A percentile compares a stretch with the other conserved stretches of the same genome.
phyloP scores from a whole-genome alignment of 306 rosid genomes.

The Casuarina cunninghamiana region DNA sequence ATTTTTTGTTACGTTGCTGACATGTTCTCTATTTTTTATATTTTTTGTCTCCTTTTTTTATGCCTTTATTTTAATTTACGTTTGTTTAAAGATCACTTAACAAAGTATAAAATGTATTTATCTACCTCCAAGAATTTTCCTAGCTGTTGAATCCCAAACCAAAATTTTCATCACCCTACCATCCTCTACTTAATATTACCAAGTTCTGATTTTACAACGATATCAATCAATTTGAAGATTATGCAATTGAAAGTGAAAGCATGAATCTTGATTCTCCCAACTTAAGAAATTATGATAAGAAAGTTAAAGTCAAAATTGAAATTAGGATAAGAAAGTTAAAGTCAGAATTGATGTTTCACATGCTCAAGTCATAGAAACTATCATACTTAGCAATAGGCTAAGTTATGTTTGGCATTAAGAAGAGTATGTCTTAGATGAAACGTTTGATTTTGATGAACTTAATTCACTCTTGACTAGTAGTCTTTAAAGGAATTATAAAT shows the following conservation, averaged over 20 bases:
- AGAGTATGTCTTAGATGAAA: constrained; percentile 55
- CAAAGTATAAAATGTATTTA: constrained; percentile 31
- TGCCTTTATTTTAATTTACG: too few relatives aligned
- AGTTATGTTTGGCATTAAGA: background rate
- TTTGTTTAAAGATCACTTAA: too few relatives aligned
- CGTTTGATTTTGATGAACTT: constrained; percentile 63
- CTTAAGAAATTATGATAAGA: constrained; percentile 21
- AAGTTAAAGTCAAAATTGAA: background rate
- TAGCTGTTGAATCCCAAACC: constrained; percentile 39
- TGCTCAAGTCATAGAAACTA: constrained; percentile 20
- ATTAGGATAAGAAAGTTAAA: constrained; percentile 14
- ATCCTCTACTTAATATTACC: constrained; percentile 40
- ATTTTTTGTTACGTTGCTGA: too few relatives aligned
- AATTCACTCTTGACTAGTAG: constrained; percentile 36
- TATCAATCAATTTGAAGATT: constrained; percentile 55
- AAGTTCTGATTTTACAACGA: constrained; percentile 30
- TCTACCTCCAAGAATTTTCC: constrained; percentile 78
- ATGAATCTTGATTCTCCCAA: background rate
- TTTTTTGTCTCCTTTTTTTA: too few relatives aligned
- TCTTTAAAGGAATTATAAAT: constrained; percentile 24
- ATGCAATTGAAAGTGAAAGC: constrained; percentile 43
- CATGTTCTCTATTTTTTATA: too few relatives aligned
- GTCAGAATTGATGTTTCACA: background rate
- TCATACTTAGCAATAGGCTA: constrained; percentile 7
- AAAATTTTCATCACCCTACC: background rate